Conservation (phyloP, 2,329 filamentous ascomycete species). For the Chaetoscypha palmicola region DNA sequence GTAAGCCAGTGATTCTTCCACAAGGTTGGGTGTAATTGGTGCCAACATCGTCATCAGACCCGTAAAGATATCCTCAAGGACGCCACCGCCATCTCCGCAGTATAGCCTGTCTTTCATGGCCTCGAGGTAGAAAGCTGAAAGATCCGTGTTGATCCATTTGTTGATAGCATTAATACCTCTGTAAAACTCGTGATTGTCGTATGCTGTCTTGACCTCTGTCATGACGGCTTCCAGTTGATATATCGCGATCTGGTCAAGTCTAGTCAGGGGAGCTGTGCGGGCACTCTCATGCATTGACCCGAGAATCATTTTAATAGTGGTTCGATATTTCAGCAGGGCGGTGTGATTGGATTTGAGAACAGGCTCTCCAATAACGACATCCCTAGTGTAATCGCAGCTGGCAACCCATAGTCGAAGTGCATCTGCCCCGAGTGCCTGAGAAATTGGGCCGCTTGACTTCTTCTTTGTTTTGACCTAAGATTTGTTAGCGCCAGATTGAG, state of each 20-base stretch:
- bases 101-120: slow-evolving; percentile 88
- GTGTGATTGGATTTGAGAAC: slow-evolving; percentile 72
- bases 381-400: slow-evolving; percentile 82
- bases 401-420: slow-evolving; percentile 86
- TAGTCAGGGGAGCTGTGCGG: slow-evolving; percentile 44
- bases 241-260: slow-evolving; percentile 68
- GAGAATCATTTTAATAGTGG: slow-evolving; percentile 83
- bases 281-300: slow-evolving; percentile 55
- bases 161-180: slow-evolving; percentile 68
- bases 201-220: slow-evolving; percentile 56
- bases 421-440: slow-evolving; percentile 76
- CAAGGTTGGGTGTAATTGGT: slow-evolving; percentile 73
- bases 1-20: slow-evolving; percentile 83
- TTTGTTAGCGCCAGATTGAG: not conserved
- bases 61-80: slow-evolving; percentile 59
- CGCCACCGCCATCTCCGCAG: slow-evolving; percentile 64
- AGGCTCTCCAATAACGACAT: slow-evolving; percentile 73
- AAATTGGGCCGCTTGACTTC: slow-evolving; percentile 35
- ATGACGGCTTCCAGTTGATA: slow-evolving; percentile 64
- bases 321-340: slow-evolving; percentile 76
- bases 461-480: slow-evolving; percentile 41
- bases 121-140: slow-evolving; percentile 93
- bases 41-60: slow-evolving; percentile 72
- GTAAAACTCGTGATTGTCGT: slow-evolving; percentile 72
- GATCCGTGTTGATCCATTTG: slow-evolving; percentile 71